These are phyloP conservation scores for Ustilago hordei DNA, from an alignment of 1,284 basidiomycete genomes.

Conservation along the genomic window DNA sequence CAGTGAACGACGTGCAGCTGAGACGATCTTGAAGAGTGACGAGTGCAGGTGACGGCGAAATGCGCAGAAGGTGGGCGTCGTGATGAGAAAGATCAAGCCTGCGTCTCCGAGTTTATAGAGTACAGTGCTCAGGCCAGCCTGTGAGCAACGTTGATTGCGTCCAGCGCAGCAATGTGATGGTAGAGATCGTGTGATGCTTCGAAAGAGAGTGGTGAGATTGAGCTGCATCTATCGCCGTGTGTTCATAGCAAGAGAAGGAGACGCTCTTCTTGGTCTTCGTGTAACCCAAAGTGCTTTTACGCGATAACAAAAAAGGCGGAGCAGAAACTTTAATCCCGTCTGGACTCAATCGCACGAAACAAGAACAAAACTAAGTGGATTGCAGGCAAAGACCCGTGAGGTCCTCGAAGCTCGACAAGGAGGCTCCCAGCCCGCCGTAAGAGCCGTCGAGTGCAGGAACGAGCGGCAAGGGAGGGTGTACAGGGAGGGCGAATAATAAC, in stretches of 20 bases:
- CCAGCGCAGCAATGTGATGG: background rate
- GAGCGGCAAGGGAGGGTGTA: too few species aligned
- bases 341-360: too few species aligned
- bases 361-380: too few species aligned
- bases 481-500: too few species aligned
- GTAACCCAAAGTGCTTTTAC: background rate
- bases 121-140: constrained; percentile 1
- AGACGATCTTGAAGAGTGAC: background rate
- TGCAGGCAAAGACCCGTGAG: too few species aligned
- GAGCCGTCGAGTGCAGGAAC: too few species aligned
- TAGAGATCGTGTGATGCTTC: background rate
- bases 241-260: background rate
- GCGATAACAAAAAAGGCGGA: background rate
- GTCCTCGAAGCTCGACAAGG: too few species aligned
- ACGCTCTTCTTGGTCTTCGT: background rate
- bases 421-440: too few species aligned
- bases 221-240: background rate
- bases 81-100: background rate
- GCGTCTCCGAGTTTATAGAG: background rate
- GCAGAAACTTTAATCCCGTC: background rate
- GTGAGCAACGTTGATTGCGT: background rate
- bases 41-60: background rate
- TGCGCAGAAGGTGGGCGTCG: background rate
- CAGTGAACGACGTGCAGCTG: background rate
- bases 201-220: background rate